These are phyloP conservation scores for Pyronema domesticum DNA, from an alignment of 495 filamentous ascomycete species.

Conservation along the genomic window DNA sequence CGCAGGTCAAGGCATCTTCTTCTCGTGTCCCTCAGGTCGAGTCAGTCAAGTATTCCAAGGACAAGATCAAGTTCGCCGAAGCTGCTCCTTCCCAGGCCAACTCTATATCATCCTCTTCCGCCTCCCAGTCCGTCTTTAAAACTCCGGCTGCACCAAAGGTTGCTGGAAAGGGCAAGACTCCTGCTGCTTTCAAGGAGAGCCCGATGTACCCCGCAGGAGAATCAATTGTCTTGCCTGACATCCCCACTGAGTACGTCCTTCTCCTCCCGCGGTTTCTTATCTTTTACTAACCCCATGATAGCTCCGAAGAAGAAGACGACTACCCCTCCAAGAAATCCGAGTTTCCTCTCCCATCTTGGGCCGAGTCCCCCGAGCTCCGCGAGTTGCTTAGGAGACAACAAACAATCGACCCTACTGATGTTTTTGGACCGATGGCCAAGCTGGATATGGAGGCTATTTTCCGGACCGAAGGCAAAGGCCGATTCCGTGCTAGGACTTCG, in stretches of 20 bases:
- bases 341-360: conserved; percentile 59
- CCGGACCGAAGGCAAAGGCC: conserved; percentile 54
- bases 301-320: conserved; percentile 46
- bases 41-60: conserved; percentile 50
- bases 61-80: conserved; percentile 76
- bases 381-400: conserved; percentile 57
- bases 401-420: conserved; percentile 58
- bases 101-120: conserved; percentile 7
- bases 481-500: conserved; percentile 72
- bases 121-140: conserved; percentile 24
- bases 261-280: not conserved
- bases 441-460: conserved; percentile 94
- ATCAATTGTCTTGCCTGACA: conserved; percentile 68
- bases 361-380: conserved; percentile 61
- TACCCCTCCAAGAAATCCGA: conserved; percentile 31
- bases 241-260: conserved; percentile 52
- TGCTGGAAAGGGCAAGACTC: conserved; percentile 31
- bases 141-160: conserved; percentile 17
- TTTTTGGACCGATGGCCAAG: conserved; percentile 75
- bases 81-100: conserved; percentile 32
- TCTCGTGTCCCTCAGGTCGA: conserved; percentile 27
- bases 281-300: not conserved
- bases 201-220: conserved; percentile 68
- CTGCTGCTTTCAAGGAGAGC: conserved; percentile 34
- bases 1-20: conserved; percentile 8